Evolutionary conservation across 1,284 basidiomycete genomes (phyloP), one percentile per base, ranked within the genome.

Genomic region (Papiliotrema fonsecae): DNA sequence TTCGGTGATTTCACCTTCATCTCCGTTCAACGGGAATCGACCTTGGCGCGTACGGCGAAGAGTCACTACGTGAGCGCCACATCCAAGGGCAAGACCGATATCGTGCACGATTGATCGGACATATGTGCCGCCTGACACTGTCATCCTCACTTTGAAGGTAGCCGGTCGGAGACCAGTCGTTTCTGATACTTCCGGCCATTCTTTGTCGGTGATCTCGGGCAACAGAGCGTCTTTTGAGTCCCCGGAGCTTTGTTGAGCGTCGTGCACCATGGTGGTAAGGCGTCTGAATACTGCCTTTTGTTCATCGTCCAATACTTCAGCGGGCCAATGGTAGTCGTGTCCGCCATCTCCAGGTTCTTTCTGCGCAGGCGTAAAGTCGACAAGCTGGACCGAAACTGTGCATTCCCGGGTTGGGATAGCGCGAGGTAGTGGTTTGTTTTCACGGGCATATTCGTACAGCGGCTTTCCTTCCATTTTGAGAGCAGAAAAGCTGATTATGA

Each of bases 401-500:
- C 88, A 87, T 56, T 82, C 79, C n/a, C 96, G 84, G 39, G 85
- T 73, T 61, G 93, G 89, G 55, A 99, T 96, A 4, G 93, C 87
- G 10, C 93, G 82, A 19, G 96, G 96, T 14, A 98, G 80, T 0
- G 92, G 88, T 44, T 86, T 85, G 10, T 86, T 87, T 64, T 87
- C 81, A 3, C 96, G 82, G 13, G 96, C 96, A 67, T 98, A 99
- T 64, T 98, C 94, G 70, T 98, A 93, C 26, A 98, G 72, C 1
- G 90, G 88, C 72, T 83, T 92, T 2, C 96, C 96, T 61, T 98
- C 92, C 89, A 98, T 98, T 72, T 97, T 94, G 36, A 98, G 77
- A 0, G 96, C 96, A 11, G 94, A 98, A 75, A 94, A 99, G 69
- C 92, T 97, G 58, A 13, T 18, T 19, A 88, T 93, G 57, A 11